Evolutionary conservation across 257 asterid genomes (phyloP), one percentile per base, ranked within the genome.

Genomic region (Leonotis leonurus): DNA sequence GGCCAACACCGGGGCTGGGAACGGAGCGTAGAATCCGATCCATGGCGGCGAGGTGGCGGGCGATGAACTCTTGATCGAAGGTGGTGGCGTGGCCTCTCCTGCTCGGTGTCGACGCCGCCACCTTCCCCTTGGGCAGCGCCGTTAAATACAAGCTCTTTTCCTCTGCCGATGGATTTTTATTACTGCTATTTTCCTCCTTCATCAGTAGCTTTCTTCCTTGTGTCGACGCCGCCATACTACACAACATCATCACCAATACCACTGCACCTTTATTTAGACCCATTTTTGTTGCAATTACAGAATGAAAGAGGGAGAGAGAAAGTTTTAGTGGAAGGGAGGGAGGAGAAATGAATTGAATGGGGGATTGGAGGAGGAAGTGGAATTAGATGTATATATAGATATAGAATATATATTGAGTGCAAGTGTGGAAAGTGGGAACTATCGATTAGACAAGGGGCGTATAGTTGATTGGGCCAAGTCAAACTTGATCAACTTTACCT

Each of bases 1-100:
- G 82, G 65, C 95, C 95, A 1, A 77, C 75, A 8, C 90, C 93
- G 44, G 95, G 92, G 73, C 95, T 87, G 2, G 93, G 95, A 24
- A 87, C 93, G 12, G 95, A 87, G 36, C 79, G 78, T 45, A 87
- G 84, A 54, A 73, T 65, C 76, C 95, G 77, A 24, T 78, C 86
- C 24, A 70, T 6, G 60, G 70, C 81, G 11, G 77, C 66, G 4
- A 82, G 82, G 74, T 84, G 93, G 65, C 83, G 80, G 82, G 73
- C 68, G 60, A 84, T 48, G 73, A 77, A 62, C 67, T 74, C 73
- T 9, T 76, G 73, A n/a, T 67, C 74, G n/a, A 60, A 36, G 69
- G 73, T 58, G 57, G 64, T 12, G 52, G 74, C 71, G 70, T 83
- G 80, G 60, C 86, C 83, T 72, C 67, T 81, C 41, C 65, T 75